These are phyloP conservation scores for Tolypocladium capitatum DNA, from an alignment of 2,329 filamentous ascomycete genomes.

Conservation along the genomic window DNA sequence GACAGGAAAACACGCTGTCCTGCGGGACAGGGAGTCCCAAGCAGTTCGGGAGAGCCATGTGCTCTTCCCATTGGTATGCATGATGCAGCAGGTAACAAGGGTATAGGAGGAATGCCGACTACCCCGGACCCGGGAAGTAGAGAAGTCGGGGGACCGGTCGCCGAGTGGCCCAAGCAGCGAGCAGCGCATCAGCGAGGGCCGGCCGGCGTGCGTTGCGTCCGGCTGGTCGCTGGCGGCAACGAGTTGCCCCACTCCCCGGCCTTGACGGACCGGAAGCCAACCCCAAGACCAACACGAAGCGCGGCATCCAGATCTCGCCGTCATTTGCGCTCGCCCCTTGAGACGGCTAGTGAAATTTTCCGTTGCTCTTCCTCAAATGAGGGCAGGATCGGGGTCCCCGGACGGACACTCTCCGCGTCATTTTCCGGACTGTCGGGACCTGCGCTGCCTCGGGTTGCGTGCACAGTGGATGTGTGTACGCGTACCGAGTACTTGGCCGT, in stretches of 20 bases:
- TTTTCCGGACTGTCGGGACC: conserved; percentile 23
- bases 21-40: no score
- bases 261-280: no score
- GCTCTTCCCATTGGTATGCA: no score
- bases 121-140: background rate
- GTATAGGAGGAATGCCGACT: no score
- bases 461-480: no score
- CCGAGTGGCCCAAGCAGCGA: background rate
- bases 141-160: background rate
- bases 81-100: no score
- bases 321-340: background rate
- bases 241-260: no score
- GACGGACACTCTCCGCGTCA: conserved; percentile 4
- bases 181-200: no score
- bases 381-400: background rate
- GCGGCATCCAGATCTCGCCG: background rate
- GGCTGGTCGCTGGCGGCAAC: background rate
- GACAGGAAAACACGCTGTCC: background rate
- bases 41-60: no score
- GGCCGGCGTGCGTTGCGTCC: background rate
- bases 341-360: background rate
- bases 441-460: conserved; percentile 7
- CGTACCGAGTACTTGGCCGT: no score
- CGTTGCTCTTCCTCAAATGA: background rate
- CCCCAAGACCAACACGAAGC: background rate